Evolutionary conservation across 169 alveolate species (phyloP).

Genomic region (Plasmodium reichenowi): DNA sequence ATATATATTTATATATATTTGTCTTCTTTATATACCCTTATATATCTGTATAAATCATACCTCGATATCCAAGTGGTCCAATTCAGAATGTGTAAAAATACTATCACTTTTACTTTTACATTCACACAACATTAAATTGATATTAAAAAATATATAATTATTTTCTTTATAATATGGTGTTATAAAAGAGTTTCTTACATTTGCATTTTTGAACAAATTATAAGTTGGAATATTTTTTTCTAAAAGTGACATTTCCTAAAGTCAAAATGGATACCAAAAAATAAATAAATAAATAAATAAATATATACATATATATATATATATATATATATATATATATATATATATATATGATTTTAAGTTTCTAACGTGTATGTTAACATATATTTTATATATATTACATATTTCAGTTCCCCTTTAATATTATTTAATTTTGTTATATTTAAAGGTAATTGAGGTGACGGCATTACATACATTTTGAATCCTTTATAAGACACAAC

Average conservation of each 20-base stretch:
- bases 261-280: not conserved
- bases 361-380: not conserved
- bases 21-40: too few relatives aligned
- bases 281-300: not conserved
- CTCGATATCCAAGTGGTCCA: slow-evolving; percentile 1
- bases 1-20: not conserved
- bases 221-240: slow-evolving; percentile 62
- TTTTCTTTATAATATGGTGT: not conserved
- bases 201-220: not conserved
- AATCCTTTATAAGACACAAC: slow-evolving; percentile 69
- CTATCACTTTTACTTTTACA: slow-evolving; percentile 4
- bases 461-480: slow-evolving; percentile 70
- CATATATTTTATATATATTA: slow-evolving; percentile 6
- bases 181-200: slow-evolving; percentile 13
- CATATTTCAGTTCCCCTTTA: slow-evolving; percentile 24
- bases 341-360: not conserved
- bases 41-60: not conserved
- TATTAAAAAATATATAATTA: slow-evolving; percentile 42
- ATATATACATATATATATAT: not conserved
- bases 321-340: not conserved
- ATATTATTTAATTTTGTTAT: slow-evolving; percentile 6
- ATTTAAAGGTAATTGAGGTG: slow-evolving; percentile 23
- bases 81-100: slow-evolving; percentile 13
- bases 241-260: slow-evolving; percentile 36
- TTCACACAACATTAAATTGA: slow-evolving; percentile 13